These are phyloP conservation scores for Diplodia corticola DNA, from an alignment of 2,329 filamentous ascomycete species.

Conservation along the genomic window DNA sequence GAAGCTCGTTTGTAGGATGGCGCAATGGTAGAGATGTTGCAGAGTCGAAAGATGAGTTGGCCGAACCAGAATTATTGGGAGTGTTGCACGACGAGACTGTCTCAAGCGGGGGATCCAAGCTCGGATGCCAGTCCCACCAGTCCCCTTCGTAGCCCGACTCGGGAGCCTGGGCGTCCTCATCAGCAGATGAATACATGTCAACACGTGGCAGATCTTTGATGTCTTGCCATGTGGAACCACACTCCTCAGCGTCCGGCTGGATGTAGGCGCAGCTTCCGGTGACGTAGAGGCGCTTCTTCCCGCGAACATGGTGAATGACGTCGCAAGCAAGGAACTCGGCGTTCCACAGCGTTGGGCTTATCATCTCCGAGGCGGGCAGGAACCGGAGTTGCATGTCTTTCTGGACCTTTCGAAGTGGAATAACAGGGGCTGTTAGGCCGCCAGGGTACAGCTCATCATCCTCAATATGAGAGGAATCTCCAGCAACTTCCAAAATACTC, in stretches of 20 bases:
- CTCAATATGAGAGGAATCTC: neutral
- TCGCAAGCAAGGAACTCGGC: constrained; percentile 68
- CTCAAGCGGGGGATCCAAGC: constrained; percentile 59
- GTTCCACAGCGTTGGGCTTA: constrained; percentile 71
- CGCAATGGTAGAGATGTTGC: constrained; percentile 20
- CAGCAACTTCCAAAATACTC: neutral
- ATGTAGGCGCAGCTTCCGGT: constrained; percentile 75
- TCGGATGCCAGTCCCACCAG: constrained; percentile 68
- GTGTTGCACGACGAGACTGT: constrained; percentile 50
- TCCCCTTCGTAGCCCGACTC: constrained; percentile 60
- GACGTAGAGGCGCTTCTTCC: constrained; percentile 66
- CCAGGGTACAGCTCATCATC: constrained; percentile 39
- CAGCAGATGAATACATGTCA: constrained; percentile 39
- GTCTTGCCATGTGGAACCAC: constrained; percentile 69
- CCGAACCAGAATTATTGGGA: constrained; percentile 29
- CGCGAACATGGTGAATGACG: constrained; percentile 70
- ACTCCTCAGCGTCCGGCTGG: constrained; percentile 55
- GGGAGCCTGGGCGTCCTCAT: constrained; percentile 45
- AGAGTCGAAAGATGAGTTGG: constrained; percentile 32
- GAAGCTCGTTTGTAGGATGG: constrained; percentile 12
- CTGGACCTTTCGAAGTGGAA: constrained; percentile 75
- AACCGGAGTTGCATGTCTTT: constrained; percentile 73
- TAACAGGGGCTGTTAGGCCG: constrained; percentile 67
- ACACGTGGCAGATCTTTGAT: constrained; percentile 63
- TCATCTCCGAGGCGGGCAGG: constrained; percentile 69